Conservation (phyloP, 306 rosid genomes). For the Cucurbita moschata region DNA sequence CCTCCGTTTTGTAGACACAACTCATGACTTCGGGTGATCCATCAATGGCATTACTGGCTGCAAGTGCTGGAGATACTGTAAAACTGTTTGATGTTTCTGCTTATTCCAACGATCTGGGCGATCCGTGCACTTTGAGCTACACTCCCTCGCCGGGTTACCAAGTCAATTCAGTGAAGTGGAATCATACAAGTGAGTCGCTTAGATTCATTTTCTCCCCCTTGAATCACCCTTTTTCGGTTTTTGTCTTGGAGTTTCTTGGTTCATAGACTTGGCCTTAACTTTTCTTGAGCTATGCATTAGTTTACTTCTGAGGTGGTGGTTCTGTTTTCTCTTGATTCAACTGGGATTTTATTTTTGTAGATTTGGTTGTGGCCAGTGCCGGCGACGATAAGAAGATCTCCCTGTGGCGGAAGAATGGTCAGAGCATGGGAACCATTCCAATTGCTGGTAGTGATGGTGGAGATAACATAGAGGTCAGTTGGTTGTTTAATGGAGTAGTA, state of each 20-base stretch:
- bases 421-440: slow-evolving; percentile 93
- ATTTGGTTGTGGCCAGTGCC: slow-evolving; percentile 94
- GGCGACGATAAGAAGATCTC: slow-evolving; percentile 96
- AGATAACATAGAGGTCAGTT: slow-evolving; percentile 61
- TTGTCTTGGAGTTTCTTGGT: neutral
- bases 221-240: neutral
- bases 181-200: slow-evolving; percentile 72
- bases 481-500: slow-evolving; percentile 1
- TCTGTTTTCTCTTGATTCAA: neutral
- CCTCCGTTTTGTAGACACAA: neutral
- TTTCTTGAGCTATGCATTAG: neutral
- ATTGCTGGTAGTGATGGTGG: slow-evolving; percentile 62
- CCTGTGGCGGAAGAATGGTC: slow-evolving; percentile 78
- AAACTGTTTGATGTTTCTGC: slow-evolving; percentile 81
- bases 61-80: slow-evolving; percentile 85
- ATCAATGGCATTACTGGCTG: slow-evolving; percentile 63
- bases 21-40: slow-evolving; percentile 42
- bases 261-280: neutral
- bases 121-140: slow-evolving; percentile 80
- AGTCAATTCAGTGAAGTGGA: slow-evolving; percentile 91
- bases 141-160: slow-evolving; percentile 66
- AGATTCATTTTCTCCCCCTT: neutral
- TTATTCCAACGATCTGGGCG: slow-evolving; percentile 78
- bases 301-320: neutral
- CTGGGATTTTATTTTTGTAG: slow-evolving; percentile 25